These are phyloP conservation scores for Glebionis coronaria DNA, from an alignment of 129 eudicot species.

Conservation along the genomic window DNA sequence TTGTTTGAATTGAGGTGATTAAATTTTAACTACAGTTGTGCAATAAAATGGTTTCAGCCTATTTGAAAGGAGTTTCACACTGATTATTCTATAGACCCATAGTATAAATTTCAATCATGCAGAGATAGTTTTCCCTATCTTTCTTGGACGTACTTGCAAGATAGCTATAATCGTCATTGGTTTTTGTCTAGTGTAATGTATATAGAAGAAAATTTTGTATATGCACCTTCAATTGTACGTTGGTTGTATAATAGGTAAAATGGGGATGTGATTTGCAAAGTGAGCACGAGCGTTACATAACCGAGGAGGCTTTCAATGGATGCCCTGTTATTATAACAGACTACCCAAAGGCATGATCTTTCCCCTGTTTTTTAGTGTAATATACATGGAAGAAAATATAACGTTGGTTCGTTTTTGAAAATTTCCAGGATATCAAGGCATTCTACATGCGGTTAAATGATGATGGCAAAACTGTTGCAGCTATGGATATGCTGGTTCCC, in stretches of 20 bases:
- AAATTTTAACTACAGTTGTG: not conserved
- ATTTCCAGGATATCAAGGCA: slow-evolving; percentile 91
- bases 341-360: slow-evolving; percentile 77
- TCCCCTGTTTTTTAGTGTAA: not conserved
- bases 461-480: slow-evolving; percentile 96
- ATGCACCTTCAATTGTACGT: slow-evolving; percentile 6
- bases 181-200: not conserved
- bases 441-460: slow-evolving; percentile 96
- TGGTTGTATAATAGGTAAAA: slow-evolving; percentile 55
- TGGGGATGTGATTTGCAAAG: slow-evolving; percentile 99
- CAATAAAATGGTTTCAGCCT: not conserved
- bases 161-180: not conserved
- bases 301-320: slow-evolving; percentile 83
- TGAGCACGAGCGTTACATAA: slow-evolving; percentile 94
- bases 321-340: slow-evolving; percentile 95
- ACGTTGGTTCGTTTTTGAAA: not conserved
- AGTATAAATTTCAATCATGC: no score
- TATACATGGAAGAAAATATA: no score
- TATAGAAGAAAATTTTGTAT: not conserved
- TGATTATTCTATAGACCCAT: no score
- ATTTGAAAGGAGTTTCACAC: no score
- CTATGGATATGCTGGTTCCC: slow-evolving; percentile 98
- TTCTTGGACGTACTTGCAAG: not conserved
- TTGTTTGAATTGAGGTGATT: no score
- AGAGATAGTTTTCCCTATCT: not conserved